Conservation (phyloP, 257 asterid genomes). For the Primulina eburnea region DNA sequence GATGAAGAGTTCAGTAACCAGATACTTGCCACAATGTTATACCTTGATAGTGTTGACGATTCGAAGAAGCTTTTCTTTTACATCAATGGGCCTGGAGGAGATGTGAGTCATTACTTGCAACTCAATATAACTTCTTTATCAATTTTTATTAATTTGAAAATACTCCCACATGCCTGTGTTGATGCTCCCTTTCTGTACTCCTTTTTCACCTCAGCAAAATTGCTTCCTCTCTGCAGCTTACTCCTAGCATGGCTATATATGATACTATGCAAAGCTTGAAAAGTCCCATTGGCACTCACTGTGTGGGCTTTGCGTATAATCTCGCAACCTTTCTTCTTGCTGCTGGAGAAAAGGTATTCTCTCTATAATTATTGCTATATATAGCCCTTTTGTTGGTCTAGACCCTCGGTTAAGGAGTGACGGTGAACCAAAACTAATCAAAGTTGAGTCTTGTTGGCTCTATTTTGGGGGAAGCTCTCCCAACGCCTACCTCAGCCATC, state of each 20-base stretch:
- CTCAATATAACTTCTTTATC: neutral
- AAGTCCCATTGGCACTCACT: constrained; percentile 80
- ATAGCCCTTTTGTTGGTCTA: neutral
- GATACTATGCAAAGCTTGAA: constrained; percentile 94
- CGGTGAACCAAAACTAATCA: neutral
- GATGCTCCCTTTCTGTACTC: neutral
- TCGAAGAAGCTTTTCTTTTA: constrained; percentile 63
- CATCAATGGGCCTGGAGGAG: constrained; percentile 95
- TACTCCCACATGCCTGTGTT: constrained; percentile 6
- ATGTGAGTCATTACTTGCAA: constrained; percentile 52
- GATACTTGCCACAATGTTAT: constrained; percentile 87
- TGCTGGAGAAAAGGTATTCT: constrained; percentile 88
- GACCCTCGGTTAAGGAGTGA: neutral
- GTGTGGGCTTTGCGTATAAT: constrained; percentile 74
- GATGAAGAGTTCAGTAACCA: constrained; percentile 89
- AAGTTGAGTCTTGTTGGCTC: too few species aligned
- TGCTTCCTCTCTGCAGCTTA: constrained; percentile 52
- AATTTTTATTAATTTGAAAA: neutral
- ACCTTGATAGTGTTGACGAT: constrained; percentile 79
- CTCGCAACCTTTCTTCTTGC: constrained; percentile 84
- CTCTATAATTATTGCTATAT: neutral
- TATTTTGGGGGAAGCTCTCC: neutral
- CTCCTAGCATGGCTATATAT: constrained; percentile 89
- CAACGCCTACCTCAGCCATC: neutral
- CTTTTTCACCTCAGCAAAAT: neutral